phyloP scores from a whole-genome alignment of 2,329 filamentous ascomycete species.

The Didymella sp. region DNA sequence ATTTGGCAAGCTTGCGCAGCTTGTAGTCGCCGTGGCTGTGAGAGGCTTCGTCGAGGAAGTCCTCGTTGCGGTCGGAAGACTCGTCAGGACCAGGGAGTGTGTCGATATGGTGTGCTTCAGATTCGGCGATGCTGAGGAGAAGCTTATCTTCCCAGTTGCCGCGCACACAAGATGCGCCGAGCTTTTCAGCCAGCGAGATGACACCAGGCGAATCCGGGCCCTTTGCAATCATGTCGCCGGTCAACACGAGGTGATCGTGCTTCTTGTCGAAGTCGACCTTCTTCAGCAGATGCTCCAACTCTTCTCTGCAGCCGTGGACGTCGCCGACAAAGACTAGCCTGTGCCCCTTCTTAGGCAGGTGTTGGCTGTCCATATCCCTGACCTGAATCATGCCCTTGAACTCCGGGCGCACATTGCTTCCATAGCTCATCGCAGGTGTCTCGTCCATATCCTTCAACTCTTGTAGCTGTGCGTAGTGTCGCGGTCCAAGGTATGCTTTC shows the following conservation, averaged over 20 bases:
- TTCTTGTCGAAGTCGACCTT: conserved; percentile 68
- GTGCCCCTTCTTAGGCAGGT: conserved; percentile 57
- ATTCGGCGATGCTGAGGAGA: conserved; percentile 67
- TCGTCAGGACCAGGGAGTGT: conserved; percentile 40
- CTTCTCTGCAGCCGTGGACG: conserved; percentile 83
- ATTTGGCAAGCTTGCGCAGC: conserved; percentile 63
- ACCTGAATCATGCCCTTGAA: conserved; percentile 61
- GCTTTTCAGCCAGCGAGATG: conserved; percentile 73
- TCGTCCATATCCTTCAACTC: conserved; percentile 47
- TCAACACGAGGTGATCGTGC: conserved; percentile 57
- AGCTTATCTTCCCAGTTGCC: conserved; percentile 93
- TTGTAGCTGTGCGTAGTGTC: conserved; percentile 42
- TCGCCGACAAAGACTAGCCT: conserved; percentile 86
- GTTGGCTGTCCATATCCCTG: conserved; percentile 55
- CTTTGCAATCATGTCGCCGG: conserved; percentile 69
- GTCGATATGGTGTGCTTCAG: conserved; percentile 30
- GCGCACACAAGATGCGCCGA: conserved; percentile 81
- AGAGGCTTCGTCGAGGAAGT: conserved; percentile 39
- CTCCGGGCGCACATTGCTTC: conserved; percentile 55
- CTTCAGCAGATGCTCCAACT: conserved; percentile 66
- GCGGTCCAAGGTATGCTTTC: conserved; percentile 48
- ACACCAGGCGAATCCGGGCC: conserved; percentile 84
- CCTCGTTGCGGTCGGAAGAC: conserved; percentile 38
- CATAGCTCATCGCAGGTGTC: conserved; percentile 48
- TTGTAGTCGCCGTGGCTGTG: conserved; percentile 46